Base-by-base conservation (phyloP, 2,329 filamentous ascomycete species). In the Aaosphaeria pasadenensis region DNA sequence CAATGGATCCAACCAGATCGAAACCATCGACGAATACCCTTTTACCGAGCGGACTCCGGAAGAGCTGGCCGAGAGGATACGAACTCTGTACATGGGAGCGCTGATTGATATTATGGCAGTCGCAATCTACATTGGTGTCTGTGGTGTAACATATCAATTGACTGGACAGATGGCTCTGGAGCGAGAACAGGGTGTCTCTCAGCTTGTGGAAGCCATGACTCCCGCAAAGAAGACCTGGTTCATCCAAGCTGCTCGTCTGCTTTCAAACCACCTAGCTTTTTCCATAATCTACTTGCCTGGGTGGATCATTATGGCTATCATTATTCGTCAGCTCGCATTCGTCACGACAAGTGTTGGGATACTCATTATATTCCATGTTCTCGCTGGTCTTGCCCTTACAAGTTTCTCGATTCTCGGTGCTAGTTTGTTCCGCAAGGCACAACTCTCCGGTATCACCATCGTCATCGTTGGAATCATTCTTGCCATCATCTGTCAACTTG, bases 131-230 rank as follows among this genome's bases (percentile, higher is more conserved):
- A 82, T 91, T 43, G 87, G 85, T 17, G 80, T 94, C 46, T 84
- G 94, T 41, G 89, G 89, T 46, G 81, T 96, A 29, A 86, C 86
- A 35, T 96, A 96, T 66, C 91, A 96, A 61, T 76, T 95, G 48
- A 89, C 89, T 0, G 91, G 91, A 6, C 84, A 91, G 59, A 86
- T 95, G 66, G 91, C 91, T 6, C 84, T 85, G 2, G 91, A 96
- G 71, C 79, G 91, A 47, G 91, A 96, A 73, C 77, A 84, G 11
- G 91, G 91, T 49, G 94, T 96, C 81, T 89, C 89, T 4, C 88
- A 91, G 53, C 77, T 96, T 30, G 83, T 96, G 39, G 91, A 96
- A 70, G 87, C 89, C 46, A 96, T 95, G 89, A 91, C 94, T 77
- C 87, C 89, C 1, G 88, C 88, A 47, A 78, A 79, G 46, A 79